Evolutionary conservation across 768 basidiomycete genomes (phyloP), one percentile per base, ranked within the genome.

Genomic region (Cystobasidium tubakii): DNA sequence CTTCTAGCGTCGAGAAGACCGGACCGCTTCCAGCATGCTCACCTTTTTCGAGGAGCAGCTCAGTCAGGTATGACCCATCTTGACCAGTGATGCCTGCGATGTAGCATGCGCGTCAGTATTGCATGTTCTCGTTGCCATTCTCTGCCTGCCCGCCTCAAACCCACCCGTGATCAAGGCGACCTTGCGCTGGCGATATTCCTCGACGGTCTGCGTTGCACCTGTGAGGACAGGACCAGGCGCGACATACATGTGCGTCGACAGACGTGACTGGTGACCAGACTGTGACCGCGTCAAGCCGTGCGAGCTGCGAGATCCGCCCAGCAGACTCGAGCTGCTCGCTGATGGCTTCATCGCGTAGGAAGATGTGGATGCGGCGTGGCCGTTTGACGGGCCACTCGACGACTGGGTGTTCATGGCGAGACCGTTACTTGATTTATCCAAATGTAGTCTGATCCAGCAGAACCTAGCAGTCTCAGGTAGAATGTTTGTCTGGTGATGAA

Each of bases 61-160:
- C 90, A 81, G 82, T 92, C 88, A 97, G 84, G 81, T 97, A 97
- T 1, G 93, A 95, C 31, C 93, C 93, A 81, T 97, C 93, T 82
- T 96, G 93, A 43, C 93, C 93, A 75, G 93, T 94, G 82, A 96
- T 90, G 81, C 93, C 92, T 94, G 79, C 43, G 65, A 70, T 54
- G 75, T 73, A 15, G 65, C 31, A 74, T 7, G 1, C 33, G 74
- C 1, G 19, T 25, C 7, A 42, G 42, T 25, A n/a, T 53, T 3
- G 42, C 17, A n/a, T 27, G 13, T n/a, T 42, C 63, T 31, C 6
- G 31, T 7, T 12, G 10, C 12, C 25, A 6, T 29, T 2, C 36
- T 36, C 2, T 7, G 33, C 17, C 12, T 60, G 4, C 17, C 23
- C 34, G 34, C 15, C 23, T 1, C 29, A 57, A 23, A 81, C 84